Base-by-base conservation (phyloP, 768 basidiomycete genomes). In the Polyporus arcularius region DNA sequence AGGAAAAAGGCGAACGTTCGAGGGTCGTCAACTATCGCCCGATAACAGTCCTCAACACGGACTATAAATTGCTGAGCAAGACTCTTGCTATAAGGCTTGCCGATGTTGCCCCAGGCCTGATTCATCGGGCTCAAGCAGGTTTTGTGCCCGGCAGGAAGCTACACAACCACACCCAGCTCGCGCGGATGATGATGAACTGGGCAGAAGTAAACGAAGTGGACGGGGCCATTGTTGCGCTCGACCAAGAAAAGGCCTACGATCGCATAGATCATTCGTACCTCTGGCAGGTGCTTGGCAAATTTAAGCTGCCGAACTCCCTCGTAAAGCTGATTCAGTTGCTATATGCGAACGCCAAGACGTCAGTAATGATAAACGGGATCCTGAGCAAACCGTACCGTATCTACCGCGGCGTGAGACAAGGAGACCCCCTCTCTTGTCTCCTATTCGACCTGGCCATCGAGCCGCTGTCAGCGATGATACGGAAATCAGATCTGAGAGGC, bases 61-160 rank as follows among this genome's bases (percentile, higher is more conserved):
- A 75, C 55, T 76, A 76, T 10, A 76, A 76, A 50, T 28, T 74
- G 0, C 51, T 76, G 30, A 77, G 70, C 0, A 72, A 73, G 42
- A 18, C 48, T 0, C 65, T 76, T 0, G 55, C 71, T 0, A 60
- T 65, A 0, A 60, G 67, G 49, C 60, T 76, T 0, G 67, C 66
- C 0, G 26, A 49, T 2, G 53, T 53, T 2, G 63, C 40, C 0
- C 60, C 59, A 0, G 26, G 16, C 6, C 28, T 78, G 0, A 68
- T 80, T 0, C 75, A 79, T 58, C 16, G 16, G 1, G 62, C 74
- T 65, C 78, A 79, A 63, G 71, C 78, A 0, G 79, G 79, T 0
- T 81, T 81, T 31, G 67, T 81, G 0, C 67, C 58, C 15, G 71
- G 70, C 0, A 21, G 75, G 7, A 56, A 58, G 0, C 75, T 81